Evolutionary conservation across 441 rosid genomes (phyloP).

Genomic region (Cnidoscolus chayamansa): DNA sequence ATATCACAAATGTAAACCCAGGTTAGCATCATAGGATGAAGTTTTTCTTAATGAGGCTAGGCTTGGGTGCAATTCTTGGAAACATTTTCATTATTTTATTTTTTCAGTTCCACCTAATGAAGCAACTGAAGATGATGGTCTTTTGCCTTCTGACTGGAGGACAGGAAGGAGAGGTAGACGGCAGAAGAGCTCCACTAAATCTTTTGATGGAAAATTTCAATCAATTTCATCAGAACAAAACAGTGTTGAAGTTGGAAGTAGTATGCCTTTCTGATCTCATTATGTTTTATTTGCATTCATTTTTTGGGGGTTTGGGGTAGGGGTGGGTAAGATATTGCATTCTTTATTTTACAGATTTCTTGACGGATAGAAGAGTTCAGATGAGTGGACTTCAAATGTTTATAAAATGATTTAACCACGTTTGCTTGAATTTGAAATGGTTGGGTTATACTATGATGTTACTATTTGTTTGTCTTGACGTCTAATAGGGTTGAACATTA

Average conservation of each 20-base stretch:
- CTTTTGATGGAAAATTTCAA: conserved; percentile 49
- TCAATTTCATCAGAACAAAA: conserved; percentile 43
- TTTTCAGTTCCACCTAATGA: conserved; percentile 47
- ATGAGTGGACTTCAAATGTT: neutral
- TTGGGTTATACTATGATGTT: neutral
- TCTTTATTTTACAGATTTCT: neutral
- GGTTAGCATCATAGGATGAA: conserved; percentile 32
- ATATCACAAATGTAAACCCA: conserved; percentile 31
- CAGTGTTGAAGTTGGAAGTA: conserved; percentile 38
- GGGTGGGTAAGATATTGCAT: too few relatives aligned
- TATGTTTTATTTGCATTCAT: neutral
- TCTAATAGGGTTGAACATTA: neutral
- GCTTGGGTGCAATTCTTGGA: conserved; percentile 4
- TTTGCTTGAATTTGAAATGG: neutral
- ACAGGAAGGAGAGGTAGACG: conserved; percentile 76
- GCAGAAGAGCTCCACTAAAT: conserved; percentile 58
- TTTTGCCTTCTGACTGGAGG: conserved; percentile 46
- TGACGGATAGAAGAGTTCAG: neutral
- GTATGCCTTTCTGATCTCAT: conserved; percentile 18
- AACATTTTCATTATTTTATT: conserved; percentile 15
- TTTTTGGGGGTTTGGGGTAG: too few relatives aligned
- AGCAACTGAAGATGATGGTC: conserved; percentile 42
- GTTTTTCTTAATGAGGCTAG: conserved; percentile 12
- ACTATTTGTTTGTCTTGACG: neutral
- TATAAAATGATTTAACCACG: conserved; percentile 7